Evolutionary conservation across 208 protist species (phyloP).

Genomic region (Trypanosoma cruzi): DNA sequence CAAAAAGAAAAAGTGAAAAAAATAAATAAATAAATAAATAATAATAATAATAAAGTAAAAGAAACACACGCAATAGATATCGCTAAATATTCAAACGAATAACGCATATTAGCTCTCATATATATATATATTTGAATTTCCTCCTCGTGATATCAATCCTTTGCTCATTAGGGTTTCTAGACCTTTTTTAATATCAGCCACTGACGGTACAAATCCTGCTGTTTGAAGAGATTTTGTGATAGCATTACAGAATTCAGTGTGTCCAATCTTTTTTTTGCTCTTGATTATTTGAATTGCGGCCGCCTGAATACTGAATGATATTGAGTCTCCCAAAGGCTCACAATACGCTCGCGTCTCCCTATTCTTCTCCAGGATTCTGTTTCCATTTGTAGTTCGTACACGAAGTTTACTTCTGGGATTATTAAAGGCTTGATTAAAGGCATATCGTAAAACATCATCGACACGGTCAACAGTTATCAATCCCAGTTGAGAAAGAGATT

Average conservation of each 20-base stretch:
- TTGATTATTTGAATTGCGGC: conserved; percentile 74
- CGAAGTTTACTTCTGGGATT: conserved; percentile 27
- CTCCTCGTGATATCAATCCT: conserved; percentile 52
- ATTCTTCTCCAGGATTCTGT: conserved; percentile 3
- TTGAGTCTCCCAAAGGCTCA: conserved; percentile 28
- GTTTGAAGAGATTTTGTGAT: conserved; percentile 34
- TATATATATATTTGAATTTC: conserved; percentile 30
- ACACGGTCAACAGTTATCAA: conserved; percentile 17
- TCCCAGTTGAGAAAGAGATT: conserved; percentile 15
- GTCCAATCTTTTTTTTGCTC: conserved; percentile 44
- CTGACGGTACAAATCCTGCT: conserved; percentile 36
- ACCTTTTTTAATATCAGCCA: conserved; percentile 57
- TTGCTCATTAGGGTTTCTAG: conserved; percentile 74
- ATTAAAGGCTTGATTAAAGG: conserved; percentile 32
- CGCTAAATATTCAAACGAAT: too few relatives aligned
- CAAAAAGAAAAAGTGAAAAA: not conserved
- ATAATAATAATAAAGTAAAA: conserved; percentile 6
- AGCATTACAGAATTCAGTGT: conserved; percentile 46
- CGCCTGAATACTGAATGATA: conserved; percentile 57
- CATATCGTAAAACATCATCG: conserved; percentile 5
- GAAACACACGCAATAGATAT: not conserved
- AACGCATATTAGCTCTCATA: conserved; percentile 22
- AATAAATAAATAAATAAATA: conserved; percentile 6
- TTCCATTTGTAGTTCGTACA: conserved; percentile 16
- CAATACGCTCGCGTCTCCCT: conserved; percentile 2